Base-by-base conservation (phyloP, 106 monocot genomes). In the Dioscorea alata region DNA sequence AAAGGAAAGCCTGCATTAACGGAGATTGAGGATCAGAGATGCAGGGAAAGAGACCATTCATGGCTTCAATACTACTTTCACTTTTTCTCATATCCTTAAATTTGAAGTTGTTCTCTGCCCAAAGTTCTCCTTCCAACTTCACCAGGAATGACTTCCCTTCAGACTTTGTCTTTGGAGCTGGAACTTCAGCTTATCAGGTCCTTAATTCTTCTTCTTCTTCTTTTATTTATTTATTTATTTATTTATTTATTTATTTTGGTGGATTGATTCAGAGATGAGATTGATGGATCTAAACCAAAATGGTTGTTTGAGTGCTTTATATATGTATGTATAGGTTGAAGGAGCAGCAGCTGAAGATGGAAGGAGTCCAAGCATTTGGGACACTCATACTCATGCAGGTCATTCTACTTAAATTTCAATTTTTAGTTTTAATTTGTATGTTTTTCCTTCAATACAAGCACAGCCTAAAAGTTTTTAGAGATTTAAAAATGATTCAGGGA, bases 131-230 rank as follows among this genome's bases (percentile, higher is more conserved):
- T 20, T 53, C 14, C 63, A 16, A 28, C 13, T 24, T 24, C 31
- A 62, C 4, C 24, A 78, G 85, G 66, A 75, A 74, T 24, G 82
- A 92, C 50, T 92, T 92, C 61, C 85, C 84, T 1, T 33, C 65
- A 0, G 83, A 74, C 21, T 92, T 92, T 42, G 81, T 88, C 32
- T 92, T 92, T 51, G 92, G 92, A 7, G 80, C 92, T n/a, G n/a
- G n/a, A n/a, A n/a, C n/a, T n/a, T n/a, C n/a, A n/a, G n/a, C n/a
- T n/a, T n/a, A n/a, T n/a, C n/a, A n/a, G n/a, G n/a, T n/a, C n/a
- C n/a, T n/a, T n/a, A n/a, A n/a, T 15, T 88, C 88, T 48, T 85
- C 88, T 23, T 93, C 92, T 70, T 54, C 6, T 58, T 63, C 21
- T 28, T 52, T 34, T 20, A 7, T 22, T n/a, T n/a, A n/a, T n/a